phyloP scores from a whole-genome alignment of 2,329 filamentous ascomycete species.

The Curvularia eragrostidis region DNA sequence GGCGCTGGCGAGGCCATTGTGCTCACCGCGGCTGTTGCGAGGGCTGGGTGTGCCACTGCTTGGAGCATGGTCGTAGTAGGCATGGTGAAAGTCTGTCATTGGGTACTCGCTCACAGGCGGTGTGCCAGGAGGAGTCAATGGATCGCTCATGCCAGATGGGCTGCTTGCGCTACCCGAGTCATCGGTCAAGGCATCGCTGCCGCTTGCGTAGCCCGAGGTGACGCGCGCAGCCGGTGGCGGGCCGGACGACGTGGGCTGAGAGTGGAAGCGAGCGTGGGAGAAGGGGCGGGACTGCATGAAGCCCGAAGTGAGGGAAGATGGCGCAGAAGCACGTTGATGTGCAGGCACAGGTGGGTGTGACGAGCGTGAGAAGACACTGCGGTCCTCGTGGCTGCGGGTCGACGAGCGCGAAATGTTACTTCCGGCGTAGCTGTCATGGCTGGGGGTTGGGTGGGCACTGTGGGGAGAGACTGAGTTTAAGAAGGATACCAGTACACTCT shows the following conservation, averaged over 20 bases:
- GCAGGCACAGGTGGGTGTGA: constrained; percentile 41
- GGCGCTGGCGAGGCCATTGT: constrained; percentile 45
- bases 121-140: constrained; percentile 78
- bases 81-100: constrained; percentile 46
- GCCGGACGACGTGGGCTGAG: constrained; percentile 45
- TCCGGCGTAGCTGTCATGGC: constrained; percentile 53
- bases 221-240: constrained; percentile 34
- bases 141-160: constrained; percentile 62
- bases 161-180: constrained; percentile 64
- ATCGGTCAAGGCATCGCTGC: constrained; percentile 60
- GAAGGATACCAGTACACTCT: constrained; percentile 92
- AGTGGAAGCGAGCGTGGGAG: constrained; percentile 48
- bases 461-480: constrained; percentile 70
- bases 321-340: constrained; percentile 50
- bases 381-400: constrained; percentile 53
- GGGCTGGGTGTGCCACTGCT: constrained; percentile 48
- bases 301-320: constrained; percentile 48
- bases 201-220: constrained; percentile 51
- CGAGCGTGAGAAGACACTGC: constrained; percentile 37
- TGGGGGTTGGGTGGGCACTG: constrained; percentile 51
- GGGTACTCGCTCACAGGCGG: constrained; percentile 69
- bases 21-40: constrained; percentile 47
- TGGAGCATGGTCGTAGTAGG: constrained; percentile 44
- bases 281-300: constrained; percentile 48
- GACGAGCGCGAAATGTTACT: constrained; percentile 47